Conservation (phyloP, 208 protist genomes). For the Acanthamoeba healyi region DNA sequence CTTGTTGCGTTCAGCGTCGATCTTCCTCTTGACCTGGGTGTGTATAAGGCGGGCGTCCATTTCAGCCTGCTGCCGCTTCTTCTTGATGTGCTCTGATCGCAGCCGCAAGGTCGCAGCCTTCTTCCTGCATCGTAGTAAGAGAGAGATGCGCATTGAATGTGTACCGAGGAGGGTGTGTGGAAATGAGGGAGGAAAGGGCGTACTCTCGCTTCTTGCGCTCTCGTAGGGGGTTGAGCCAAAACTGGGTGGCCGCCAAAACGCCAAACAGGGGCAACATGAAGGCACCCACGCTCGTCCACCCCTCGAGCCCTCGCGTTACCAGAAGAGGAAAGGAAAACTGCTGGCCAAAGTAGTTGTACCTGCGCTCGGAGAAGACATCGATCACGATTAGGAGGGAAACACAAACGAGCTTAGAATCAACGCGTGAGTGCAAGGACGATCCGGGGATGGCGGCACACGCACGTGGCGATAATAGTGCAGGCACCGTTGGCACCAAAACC, state of each 20-base stretch:
- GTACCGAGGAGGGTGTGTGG: background rate
- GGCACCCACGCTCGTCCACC: slow-evolving; percentile 4
- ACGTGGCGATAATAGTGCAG: slow-evolving; percentile 30
- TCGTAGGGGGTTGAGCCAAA: slow-evolving; percentile 63
- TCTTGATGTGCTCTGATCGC: background rate
- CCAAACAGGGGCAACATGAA: slow-evolving; percentile 9
- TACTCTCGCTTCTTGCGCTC: slow-evolving; percentile 46
- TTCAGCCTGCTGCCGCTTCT: slow-evolving; percentile 63
- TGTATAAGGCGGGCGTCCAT: slow-evolving; percentile 56
- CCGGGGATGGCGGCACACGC: background rate
- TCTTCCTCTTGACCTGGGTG: slow-evolving; percentile 24
- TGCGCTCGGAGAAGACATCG: background rate
- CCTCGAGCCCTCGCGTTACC: slow-evolving; percentile 29
- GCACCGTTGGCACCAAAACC: slow-evolving; percentile 20
- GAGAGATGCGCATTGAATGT: background rate
- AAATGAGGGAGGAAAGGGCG: background rate
- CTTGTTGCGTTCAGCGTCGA: background rate
- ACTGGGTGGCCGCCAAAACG: slow-evolving; percentile 45
- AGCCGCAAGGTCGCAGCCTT: background rate
- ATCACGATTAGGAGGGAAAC: background rate
- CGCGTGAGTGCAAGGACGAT: background rate
- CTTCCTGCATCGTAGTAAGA: background rate
- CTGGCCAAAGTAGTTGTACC: slow-evolving; percentile 39
- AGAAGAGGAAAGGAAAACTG: slow-evolving; percentile 42
- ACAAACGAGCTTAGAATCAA: background rate